Base-by-base conservation (phyloP, 306 rosid species). In the Carpinus viminea region DNA sequence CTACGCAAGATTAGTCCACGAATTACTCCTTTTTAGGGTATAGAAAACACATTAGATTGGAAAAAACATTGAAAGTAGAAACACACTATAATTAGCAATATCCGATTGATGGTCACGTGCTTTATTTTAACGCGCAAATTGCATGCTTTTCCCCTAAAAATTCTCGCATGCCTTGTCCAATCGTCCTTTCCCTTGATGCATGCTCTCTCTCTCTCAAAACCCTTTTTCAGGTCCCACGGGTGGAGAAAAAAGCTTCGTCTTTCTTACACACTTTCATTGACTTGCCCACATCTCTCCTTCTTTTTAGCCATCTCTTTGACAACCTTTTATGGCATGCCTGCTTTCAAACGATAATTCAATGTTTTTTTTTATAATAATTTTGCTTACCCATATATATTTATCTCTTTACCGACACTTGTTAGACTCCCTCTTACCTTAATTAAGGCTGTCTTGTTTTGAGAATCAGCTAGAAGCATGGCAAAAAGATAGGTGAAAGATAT, bases 241-340 rank as follows among this genome's bases (percentile, higher is more conserved):
- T 12, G 57, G 54, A 72, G 18, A 47, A 61, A 76, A 76, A 65
- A 41, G 64, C 3, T 60, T 11, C 69, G 68, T 71, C 68, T 66
- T 24, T 72, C 24, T 66, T 10, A 2, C 72, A 68, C 7, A 68
- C 41, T 41, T 48, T 68, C 69, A 62, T 46, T 17, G 6, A 6
- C 26, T 69, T 57, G 68, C 78, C 74, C 72, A 72, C 87, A 86
- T 82, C 51, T 68, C 38, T 68, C 51, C 31, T 41, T 18, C 28
- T n/a, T 68, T 68, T 41, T 68, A 18, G 72, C 72, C 16, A 48
- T 3, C n/a, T 12, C 72, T 73, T 80, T 70, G 52, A 53, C 51
- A 55, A 68, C 61, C 81, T 86, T 86, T 80, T 48, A 52, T 68
- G 80, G 80, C 85, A 83, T 72, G 85, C 84, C 26, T 82, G 57